A percentile compares a stretch with the other conserved stretches of the same genome.
Conservation (phyloP, 129 eudicot species). For the Gnaphalium uliginosum region DNA sequence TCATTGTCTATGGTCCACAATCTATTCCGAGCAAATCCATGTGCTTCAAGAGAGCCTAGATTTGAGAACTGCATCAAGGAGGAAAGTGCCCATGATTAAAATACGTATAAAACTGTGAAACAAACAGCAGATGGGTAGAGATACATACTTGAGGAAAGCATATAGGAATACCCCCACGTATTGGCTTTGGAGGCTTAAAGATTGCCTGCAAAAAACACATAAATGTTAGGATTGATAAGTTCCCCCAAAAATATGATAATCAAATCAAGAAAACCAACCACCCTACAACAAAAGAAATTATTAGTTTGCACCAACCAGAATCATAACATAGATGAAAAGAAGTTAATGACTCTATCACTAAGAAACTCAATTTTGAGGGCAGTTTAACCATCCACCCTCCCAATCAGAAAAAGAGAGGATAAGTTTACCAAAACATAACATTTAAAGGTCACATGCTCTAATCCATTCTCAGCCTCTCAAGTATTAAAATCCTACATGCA, state of each 20-base stretch:
- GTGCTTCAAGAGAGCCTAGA: constrained; percentile 73
- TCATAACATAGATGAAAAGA: background rate
- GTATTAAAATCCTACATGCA: background rate
- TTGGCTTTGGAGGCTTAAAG: constrained; percentile 77
- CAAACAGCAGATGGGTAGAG: constrained; percentile 11
- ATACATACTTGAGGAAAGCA: constrained; percentile 87
- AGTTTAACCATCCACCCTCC: constrained; percentile 1
- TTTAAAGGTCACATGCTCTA: background rate
- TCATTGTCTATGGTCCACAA: constrained; percentile 72
- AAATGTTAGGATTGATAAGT: constrained; percentile 15
- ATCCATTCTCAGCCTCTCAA: constrained; percentile 2
- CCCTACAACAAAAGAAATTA: background rate
- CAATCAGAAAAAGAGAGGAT: background rate
- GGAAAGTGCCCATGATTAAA: constrained; percentile 18
- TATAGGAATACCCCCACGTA: constrained; percentile 96
- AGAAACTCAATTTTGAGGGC: background rate
- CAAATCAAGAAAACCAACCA: background rate
- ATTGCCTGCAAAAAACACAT: constrained; percentile 53
- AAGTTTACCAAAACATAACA: background rate
- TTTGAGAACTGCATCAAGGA: constrained; percentile 59
- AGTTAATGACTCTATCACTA: background rate
- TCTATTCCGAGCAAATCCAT: constrained; percentile 94
- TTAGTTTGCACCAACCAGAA: constrained; percentile 8
- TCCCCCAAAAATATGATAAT: background rate
- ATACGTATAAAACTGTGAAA: constrained; percentile 6